phyloP scores from a whole-genome alignment of 345 rosid species.

The Dimocarpus longan region DNA sequence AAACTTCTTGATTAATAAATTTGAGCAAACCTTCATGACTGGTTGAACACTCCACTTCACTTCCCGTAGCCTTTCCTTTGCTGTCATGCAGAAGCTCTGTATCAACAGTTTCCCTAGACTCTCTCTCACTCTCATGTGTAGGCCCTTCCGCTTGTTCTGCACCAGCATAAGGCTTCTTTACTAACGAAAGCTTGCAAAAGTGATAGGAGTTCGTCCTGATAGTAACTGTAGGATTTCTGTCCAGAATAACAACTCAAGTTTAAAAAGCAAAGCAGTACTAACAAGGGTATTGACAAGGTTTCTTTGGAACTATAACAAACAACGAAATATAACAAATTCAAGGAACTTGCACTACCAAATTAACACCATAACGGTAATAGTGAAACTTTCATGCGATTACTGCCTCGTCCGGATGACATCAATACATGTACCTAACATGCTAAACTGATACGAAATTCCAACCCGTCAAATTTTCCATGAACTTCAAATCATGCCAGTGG shows the following conservation, averaged over 20 bases:
- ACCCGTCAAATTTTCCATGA: not conserved
- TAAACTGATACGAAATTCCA: not conserved
- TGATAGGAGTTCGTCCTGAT: slow-evolving; percentile 73
- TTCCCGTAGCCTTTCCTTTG: slow-evolving; percentile 25
- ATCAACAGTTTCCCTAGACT: slow-evolving; percentile 26
- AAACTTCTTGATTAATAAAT: not conserved
- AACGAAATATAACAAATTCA: too few species aligned
- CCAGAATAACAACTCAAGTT: slow-evolving; percentile 21
- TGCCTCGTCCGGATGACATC: not conserved
- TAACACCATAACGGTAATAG: not conserved
- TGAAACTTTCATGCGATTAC: not conserved
- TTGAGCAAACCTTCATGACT: slow-evolving; percentile 42
- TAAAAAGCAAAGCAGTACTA: not conserved
- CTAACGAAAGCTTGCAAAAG: slow-evolving; percentile 93
- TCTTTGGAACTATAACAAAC: not conserved
- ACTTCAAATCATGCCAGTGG: not conserved
- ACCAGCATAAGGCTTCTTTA: slow-evolving; percentile 50
- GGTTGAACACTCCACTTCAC: slow-evolving; percentile 32
- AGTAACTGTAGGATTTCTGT: slow-evolving; percentile 59
- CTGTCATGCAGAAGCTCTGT: slow-evolving; percentile 30
- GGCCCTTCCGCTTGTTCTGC: slow-evolving; percentile 30
- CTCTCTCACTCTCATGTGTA: slow-evolving; percentile 27
- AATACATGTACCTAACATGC: not conserved
- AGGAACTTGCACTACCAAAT: not conserved
- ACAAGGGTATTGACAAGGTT: not conserved